Conservation (phyloP, 441 rosid species). For the Gossypium schwendimanii region DNA sequence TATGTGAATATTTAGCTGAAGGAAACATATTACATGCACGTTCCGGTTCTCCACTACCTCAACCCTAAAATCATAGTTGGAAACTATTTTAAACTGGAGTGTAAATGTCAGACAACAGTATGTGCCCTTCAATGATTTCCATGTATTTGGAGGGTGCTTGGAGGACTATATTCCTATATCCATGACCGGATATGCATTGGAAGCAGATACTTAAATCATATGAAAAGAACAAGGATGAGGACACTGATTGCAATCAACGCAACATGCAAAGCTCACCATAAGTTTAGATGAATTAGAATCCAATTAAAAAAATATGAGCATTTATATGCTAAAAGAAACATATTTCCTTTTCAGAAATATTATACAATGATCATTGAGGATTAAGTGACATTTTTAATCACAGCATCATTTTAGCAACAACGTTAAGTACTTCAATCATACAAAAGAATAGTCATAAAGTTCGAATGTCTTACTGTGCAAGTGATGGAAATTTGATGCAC, state of each 20-base stretch:
- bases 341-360: not conserved
- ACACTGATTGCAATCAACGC: not conserved
- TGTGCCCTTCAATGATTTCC: not conserved
- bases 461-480: conserved; percentile 72
- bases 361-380: not conserved
- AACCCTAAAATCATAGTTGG: not conserved
- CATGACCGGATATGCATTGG: not conserved
- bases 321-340: not conserved
- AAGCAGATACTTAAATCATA: not conserved
- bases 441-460: conserved; percentile 17
- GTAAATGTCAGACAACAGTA: not conserved
- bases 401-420: not conserved
- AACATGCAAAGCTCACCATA: not conserved
- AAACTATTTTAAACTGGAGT: not conserved
- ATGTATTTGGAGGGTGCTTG: not conserved
- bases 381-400: not conserved
- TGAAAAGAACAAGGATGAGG: not conserved
- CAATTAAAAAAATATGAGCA: not conserved
- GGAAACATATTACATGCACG: not conserved
- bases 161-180: not conserved
- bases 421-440: not conserved
- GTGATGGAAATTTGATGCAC: conserved; percentile 81
- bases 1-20: not conserved
- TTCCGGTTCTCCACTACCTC: not conserved
- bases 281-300: not conserved